Percentiles rank a stretch among this genome's conserved stretches.
These are phyloP conservation scores for Thermochaetoides thermophila DNA, from an alignment of 495 filamentous ascomycete species.

Conservation along the genomic window DNA sequence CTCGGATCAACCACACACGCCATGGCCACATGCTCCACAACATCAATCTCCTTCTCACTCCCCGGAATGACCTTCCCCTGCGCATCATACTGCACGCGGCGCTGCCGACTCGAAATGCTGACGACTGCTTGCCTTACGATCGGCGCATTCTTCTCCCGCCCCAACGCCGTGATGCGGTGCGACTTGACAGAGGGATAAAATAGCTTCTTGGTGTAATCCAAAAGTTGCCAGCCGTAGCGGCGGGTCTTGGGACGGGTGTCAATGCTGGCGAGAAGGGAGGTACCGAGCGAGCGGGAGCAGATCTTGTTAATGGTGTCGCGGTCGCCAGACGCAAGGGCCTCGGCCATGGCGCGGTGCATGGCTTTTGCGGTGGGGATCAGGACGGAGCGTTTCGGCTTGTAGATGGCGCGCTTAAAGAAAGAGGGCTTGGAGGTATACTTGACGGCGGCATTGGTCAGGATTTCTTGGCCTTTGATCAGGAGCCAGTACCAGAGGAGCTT, in stretches of 20 bases:
- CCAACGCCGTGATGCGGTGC: constrained; percentile 40
- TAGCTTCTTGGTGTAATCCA: constrained; percentile 37
- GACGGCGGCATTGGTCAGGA: constrained; percentile 1
- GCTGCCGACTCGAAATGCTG: constrained; percentile 54
- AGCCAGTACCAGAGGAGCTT: constrained; percentile 10
- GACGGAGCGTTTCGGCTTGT: constrained; percentile 25
- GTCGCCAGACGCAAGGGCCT: constrained; percentile 55
- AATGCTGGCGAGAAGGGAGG: constrained; percentile 41
- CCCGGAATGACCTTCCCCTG: constrained; percentile 23
- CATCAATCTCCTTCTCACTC: constrained; percentile 44
- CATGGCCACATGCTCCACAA: constrained; percentile 66
- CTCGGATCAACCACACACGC: constrained; percentile 38
- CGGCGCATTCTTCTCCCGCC: constrained; percentile 15
- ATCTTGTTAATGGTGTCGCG: constrained; percentile 38
- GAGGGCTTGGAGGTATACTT: constrained; percentile 17
- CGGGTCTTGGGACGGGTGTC: constrained; percentile 32
- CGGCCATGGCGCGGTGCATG: constrained; percentile 56
- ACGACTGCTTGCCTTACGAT: constrained; percentile 57
- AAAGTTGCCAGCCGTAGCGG: constrained; percentile 49
- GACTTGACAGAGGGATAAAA: constrained; percentile 43
- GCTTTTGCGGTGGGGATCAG: constrained; percentile 37
- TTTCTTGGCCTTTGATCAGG: constrained; percentile 4
- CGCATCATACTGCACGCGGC: constrained; percentile 28
- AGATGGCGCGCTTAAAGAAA: constrained; percentile 13
- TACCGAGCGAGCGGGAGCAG: constrained; percentile 45